Percentiles rank a stretch among this genome's conserved stretches.
phyloP scores from a whole-genome alignment of 768 basidiomycete genomes.

The Crucibulum laeve region DNA sequence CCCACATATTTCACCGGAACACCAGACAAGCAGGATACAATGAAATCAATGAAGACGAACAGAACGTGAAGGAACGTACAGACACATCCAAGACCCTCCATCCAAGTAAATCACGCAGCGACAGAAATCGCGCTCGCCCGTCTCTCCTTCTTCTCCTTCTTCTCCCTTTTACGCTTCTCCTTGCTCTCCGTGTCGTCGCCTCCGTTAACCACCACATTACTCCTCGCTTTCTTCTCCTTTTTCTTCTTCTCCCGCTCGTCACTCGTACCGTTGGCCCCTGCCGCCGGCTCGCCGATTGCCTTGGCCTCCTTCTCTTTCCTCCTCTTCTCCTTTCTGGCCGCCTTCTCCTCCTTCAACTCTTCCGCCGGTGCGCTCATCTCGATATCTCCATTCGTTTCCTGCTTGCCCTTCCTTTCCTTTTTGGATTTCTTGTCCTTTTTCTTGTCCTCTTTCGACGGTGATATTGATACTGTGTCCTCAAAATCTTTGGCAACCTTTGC shows the following conservation, averaged over 20 bases:
- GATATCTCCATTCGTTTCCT: slow-evolving; percentile 5
- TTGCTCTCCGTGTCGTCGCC: slow-evolving; percentile 9
- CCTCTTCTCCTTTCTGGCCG: slow-evolving; percentile 13
- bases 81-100: background rate
- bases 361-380: slow-evolving; percentile 16
- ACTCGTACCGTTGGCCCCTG: slow-evolving; percentile 6
- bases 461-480: slow-evolving; percentile 8
- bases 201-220: background rate
- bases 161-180: slow-evolving; percentile 16
- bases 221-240: background rate
- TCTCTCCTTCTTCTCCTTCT: slow-evolving; percentile 12
- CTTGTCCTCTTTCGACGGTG: slow-evolving; percentile 4
- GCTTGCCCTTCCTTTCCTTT: slow-evolving; percentile 9
- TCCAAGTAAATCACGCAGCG: background rate
- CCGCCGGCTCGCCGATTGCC: slow-evolving; percentile 6
- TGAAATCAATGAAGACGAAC: too few relatives aligned
- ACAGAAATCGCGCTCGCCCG: slow-evolving; percentile 5
- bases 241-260: slow-evolving; percentile 11
- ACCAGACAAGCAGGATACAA: too few relatives aligned
- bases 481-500: slow-evolving; percentile 17
- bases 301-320: slow-evolving; percentile 10
- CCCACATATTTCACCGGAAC: too few relatives aligned
- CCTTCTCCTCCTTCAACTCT: slow-evolving; percentile 17
- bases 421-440: slow-evolving; percentile 18
- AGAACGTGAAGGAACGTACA: background rate